Conservation (phyloP, 495 filamentous ascomycete species). For the Lentithecium fluviatile region DNA sequence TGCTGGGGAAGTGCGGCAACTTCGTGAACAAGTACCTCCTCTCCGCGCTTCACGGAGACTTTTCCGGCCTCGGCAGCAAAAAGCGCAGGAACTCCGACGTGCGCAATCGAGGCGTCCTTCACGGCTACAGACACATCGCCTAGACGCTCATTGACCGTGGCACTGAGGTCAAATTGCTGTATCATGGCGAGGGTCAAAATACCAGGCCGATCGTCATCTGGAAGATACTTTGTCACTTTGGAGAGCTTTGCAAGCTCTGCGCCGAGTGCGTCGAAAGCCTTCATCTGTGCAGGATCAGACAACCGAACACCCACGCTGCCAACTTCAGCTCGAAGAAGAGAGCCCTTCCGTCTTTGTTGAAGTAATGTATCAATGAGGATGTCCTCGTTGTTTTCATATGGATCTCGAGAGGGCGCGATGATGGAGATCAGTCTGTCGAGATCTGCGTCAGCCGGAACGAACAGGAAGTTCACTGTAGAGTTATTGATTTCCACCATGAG, state of each 20-base stretch:
- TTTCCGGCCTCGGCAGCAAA: constrained; percentile 68
- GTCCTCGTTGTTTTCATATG: constrained; percentile 88
- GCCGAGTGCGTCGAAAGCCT: constrained; percentile 63
- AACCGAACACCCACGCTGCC: constrained; percentile 59
- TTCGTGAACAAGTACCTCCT: constrained; percentile 67
- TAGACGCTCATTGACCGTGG: constrained; percentile 58
- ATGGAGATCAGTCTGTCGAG: constrained; percentile 78
- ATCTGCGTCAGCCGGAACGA: constrained; percentile 72
- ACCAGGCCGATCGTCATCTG: constrained; percentile 92
- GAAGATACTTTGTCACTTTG: constrained; percentile 88
- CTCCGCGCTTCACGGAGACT: constrained; percentile 61
- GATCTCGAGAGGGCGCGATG: constrained; percentile 86
- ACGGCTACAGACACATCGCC: constrained; percentile 60
- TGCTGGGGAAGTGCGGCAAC: constrained; percentile 41
- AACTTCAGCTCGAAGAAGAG: constrained; percentile 71
- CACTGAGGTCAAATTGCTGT: constrained; percentile 58
- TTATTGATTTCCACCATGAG: constrained; percentile 57
- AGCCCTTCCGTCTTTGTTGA: constrained; percentile 83
- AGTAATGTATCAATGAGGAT: constrained; percentile 91
- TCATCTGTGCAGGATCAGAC: constrained; percentile 58
- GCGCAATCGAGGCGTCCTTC: constrained; percentile 67
- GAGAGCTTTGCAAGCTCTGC: constrained; percentile 78
- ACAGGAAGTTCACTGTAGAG: constrained; percentile 71
- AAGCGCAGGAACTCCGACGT: constrained; percentile 81
- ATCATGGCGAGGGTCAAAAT: constrained; percentile 72